Conservation (phyloP, 495 filamentous ascomycete genomes). For the Aspergillus heteromorphus region DNA sequence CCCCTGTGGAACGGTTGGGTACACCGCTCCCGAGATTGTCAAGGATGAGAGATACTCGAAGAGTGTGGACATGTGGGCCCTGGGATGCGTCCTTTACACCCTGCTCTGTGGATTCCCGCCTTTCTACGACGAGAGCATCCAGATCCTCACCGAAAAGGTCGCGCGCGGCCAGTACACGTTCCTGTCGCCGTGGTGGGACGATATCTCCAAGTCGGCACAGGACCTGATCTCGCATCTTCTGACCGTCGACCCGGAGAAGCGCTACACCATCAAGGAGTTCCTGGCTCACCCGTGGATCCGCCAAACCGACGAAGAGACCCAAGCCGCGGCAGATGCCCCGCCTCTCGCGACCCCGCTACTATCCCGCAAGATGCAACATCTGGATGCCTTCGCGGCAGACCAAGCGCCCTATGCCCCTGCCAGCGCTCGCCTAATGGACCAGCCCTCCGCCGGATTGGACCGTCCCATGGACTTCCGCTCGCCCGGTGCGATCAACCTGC, state of each 20-base stretch:
- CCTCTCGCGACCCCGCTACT: constrained; percentile 65
- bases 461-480: constrained; percentile 89
- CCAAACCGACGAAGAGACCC: constrained; percentile 66
- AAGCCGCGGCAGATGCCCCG: constrained; percentile 69
- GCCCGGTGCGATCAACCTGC: constrained; percentile 88
- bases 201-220: constrained; percentile 92
- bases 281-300: constrained; percentile 92
- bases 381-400: constrained; percentile 30
- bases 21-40: constrained; percentile 98
- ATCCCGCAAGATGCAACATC: constrained; percentile 43
- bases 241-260: constrained; percentile 84
- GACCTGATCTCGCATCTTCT: constrained; percentile 89
- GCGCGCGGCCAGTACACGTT: constrained; percentile 96
- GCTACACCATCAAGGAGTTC: constrained; percentile 83
- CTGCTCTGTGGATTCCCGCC: constrained; percentile 95
- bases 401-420: constrained; percentile 37
- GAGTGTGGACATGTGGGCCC: constrained; percentile 98
- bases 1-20: constrained; percentile 94
- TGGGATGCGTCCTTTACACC: constrained; percentile 96
- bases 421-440: constrained; percentile 43
- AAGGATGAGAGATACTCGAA: constrained; percentile 99
- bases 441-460: constrained; percentile 50
- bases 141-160: constrained; percentile 95
- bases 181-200: constrained; percentile 98
- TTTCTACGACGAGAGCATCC: constrained; percentile 98